Base-by-base conservation (phyloP, 1,139 yeast genomes). In the Suhomyces terraborum region DNA sequence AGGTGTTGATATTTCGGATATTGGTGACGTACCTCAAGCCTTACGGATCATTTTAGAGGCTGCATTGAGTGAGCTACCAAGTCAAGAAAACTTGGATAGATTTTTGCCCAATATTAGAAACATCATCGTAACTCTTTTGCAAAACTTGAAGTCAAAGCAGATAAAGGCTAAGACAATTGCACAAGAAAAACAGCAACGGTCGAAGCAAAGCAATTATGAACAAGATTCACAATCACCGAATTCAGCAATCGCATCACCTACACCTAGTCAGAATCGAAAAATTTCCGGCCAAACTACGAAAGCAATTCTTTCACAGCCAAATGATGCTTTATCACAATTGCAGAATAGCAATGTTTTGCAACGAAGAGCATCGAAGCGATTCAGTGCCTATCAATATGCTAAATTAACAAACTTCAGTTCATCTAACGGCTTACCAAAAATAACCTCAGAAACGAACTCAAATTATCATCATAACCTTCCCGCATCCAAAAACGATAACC, bases 361-460 rank as follows among this genome's bases (percentile, higher is more conserved):
- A 64, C 75, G 98, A 50, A 77, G 97, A 46, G 98, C 98, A 0
- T 89, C 97, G 0, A 79, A 88, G 51, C 69, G 98, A 45, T 93
- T 85, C 57, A 88, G 96, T 19, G 96, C 97, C 0, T 93, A 89
- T 50, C 98, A 93, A 56, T 86, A 84, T 64, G 91, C 95, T 1
- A 87, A 85, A 53, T 72, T 87, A 18, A 74, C 89, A 0, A 82
- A 79, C 49, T 71, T 67, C 49, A 67, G 72, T 4, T 74, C 72
- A 13, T 21, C 45, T 28, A 49, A 42, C 34, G 50, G 50, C 12
- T 37, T 48, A 31, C 52, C 51, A 10, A 45, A 41, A 13, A 42
- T 48, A 9, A 12, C 37, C 6, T 27, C 48, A 0, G 54, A 48
- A 10, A 17, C 14, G 6, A 26, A 18, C 18, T 13, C 14, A 9